phyloP scores from a whole-genome alignment of 2,329 filamentous ascomycete species.

The Monosporascus sp. region DNA sequence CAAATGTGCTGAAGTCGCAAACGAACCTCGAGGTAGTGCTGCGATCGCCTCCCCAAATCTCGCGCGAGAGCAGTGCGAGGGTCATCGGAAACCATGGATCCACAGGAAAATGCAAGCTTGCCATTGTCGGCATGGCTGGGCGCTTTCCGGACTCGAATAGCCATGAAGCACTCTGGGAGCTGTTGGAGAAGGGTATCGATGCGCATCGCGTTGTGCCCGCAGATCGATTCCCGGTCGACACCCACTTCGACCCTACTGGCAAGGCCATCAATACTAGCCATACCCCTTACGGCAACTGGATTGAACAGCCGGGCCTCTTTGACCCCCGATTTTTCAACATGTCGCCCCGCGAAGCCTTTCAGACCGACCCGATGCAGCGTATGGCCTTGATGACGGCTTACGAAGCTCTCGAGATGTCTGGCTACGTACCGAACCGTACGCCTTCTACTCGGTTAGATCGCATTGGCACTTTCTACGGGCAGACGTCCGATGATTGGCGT shows the following conservation, averaged over 20 bases:
- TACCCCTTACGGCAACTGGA: slow-evolving; percentile 70
- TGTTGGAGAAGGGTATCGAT: slow-evolving; percentile 69
- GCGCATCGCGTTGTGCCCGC: slow-evolving; percentile 63
- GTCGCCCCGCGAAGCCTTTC: slow-evolving; percentile 73
- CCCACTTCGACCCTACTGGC: slow-evolving; percentile 65
- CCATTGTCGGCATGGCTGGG: slow-evolving; percentile 79
- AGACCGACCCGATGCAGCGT: slow-evolving; percentile 78
- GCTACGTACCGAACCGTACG: slow-evolving; percentile 69
- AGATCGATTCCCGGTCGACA: slow-evolving; percentile 69
- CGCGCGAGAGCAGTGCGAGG: slow-evolving; percentile 28
- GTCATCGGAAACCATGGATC: slow-evolving; percentile 43
- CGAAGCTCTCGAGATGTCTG: slow-evolving; percentile 76
- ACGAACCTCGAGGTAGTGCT: slow-evolving; percentile 39
- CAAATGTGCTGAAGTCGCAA: slow-evolving; percentile 35
- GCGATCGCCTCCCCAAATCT: slow-evolving; percentile 30
- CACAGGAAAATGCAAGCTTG: slow-evolving; percentile 60
- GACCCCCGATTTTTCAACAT: slow-evolving; percentile 86
- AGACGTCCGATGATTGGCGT: slow-evolving; percentile 73
- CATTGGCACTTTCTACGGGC: slow-evolving; percentile 71
- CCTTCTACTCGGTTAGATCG: slow-evolving; percentile 59
- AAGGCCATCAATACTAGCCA: slow-evolving; percentile 72
- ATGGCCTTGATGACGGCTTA: slow-evolving; percentile 72
- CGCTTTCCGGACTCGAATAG: slow-evolving; percentile 70
- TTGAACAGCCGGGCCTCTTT: slow-evolving; percentile 71
- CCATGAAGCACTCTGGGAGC: slow-evolving; percentile 68